Conservation (phyloP, 2,329 filamentous ascomycete genomes). For the Fusarium temperatum region DNA sequence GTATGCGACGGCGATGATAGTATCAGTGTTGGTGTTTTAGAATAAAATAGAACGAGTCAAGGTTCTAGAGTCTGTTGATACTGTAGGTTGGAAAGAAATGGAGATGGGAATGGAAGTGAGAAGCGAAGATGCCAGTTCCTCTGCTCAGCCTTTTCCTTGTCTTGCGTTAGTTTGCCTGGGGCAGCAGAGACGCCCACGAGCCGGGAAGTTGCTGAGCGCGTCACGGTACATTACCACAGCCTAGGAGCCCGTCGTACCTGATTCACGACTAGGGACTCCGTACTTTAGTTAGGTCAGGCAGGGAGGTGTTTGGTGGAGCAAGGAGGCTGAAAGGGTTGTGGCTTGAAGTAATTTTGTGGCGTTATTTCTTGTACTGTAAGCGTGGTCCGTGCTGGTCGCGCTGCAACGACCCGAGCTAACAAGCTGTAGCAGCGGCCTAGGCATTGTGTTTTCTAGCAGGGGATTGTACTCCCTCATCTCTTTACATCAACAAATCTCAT, state of each 20-base stretch:
- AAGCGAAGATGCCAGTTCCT: conserved; percentile 37
- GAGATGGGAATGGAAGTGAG: conserved; percentile 12
- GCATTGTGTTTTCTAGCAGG: conserved; percentile 38
- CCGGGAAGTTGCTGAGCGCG: conserved; percentile 38
- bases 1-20: conserved; percentile 27
- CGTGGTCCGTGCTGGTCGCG: conserved; percentile 33
- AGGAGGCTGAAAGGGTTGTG: conserved; percentile 13
- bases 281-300: background rate
- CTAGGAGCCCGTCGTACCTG: conserved; percentile 11
- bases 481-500: conserved; percentile 46
- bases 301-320: conserved; percentile 7
- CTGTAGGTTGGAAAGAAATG: conserved; percentile 10
- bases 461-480: conserved; percentile 30
- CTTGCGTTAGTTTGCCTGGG: conserved; percentile 33
- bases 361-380: background rate
- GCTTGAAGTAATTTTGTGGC: conserved; percentile 21
- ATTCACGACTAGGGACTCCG: conserved; percentile 12
- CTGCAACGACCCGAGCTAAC: conserved; percentile 34
- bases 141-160: conserved; percentile 25
- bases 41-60: conserved; percentile 2
- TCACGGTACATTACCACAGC: conserved; percentile 34
- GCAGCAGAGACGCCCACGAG: conserved; percentile 35
- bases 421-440: conserved; percentile 14
- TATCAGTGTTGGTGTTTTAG: background rate
- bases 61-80: conserved; percentile 7